A percentile compares a stretch with the other conserved stretches of the same genome.
Evolutionary conservation across 345 rosid species (phyloP).

Genomic region (Eucalyptus decipiens): DNA sequence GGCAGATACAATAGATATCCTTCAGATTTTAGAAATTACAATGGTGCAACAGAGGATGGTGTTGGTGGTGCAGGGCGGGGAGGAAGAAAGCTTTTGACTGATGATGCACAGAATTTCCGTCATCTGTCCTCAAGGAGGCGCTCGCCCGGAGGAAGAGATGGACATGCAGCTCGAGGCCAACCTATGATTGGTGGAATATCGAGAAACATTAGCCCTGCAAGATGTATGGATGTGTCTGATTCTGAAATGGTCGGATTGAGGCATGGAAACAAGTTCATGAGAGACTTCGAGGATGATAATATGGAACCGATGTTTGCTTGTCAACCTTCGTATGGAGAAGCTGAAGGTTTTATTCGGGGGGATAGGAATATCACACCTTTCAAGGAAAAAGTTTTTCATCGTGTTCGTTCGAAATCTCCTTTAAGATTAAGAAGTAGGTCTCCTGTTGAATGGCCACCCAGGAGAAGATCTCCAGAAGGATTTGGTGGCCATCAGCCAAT

Average conservation of each 20-base stretch:
- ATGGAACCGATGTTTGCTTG: conserved; percentile 33
- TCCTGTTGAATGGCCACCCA: conserved; percentile 56
- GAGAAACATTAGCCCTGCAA: conserved; percentile 26
- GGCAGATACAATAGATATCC: conserved; percentile 21
- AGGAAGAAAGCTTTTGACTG: conserved; percentile 42
- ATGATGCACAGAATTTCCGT: conserved; percentile 23
- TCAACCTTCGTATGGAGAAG: conserved; percentile 40
- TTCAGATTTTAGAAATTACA: conserved; percentile 37
- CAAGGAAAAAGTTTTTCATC: conserved; percentile 34
- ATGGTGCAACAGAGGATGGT: conserved; percentile 29
- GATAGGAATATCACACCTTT: conserved; percentile 35
- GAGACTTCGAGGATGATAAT: conserved; percentile 34
- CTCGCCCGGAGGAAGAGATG: conserved; percentile 37
- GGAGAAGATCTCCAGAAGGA: conserved; percentile 68
- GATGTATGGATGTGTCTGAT: conserved; percentile 38
- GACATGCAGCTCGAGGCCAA: conserved; percentile 20
- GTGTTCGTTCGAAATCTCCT: conserved; percentile 61
- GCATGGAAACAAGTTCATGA: conserved; percentile 39
- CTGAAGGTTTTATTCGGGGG: conserved; percentile 43
- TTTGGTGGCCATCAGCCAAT: conserved; percentile 53
- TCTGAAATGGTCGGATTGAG: conserved; percentile 48
- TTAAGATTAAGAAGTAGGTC: conserved; percentile 44
- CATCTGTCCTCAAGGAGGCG: conserved; percentile 36
- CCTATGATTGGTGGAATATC: conserved; percentile 40
- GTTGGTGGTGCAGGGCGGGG: conserved; percentile 42